Percentiles rank a stretch among this genome's conserved stretches.
Conservation (phyloP, 2,329 filamentous ascomycete species). For the Sodiomyces alkalinus region DNA sequence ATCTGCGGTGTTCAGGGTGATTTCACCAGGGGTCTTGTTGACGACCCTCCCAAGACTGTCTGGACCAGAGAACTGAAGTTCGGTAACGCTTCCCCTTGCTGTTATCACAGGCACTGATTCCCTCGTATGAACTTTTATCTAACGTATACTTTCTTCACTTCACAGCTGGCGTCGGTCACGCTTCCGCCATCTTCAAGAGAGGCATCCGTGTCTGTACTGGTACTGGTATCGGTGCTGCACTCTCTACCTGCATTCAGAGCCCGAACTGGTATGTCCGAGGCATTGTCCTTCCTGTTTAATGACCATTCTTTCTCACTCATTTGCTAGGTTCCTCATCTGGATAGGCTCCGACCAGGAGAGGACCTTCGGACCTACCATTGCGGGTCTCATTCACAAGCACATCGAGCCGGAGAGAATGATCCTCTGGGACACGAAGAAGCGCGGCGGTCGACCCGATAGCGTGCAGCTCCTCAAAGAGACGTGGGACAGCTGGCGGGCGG, state of each 20-base stretch:
- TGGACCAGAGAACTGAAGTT: constrained; percentile 26
- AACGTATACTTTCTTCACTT: constrained; percentile 4
- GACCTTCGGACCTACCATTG: constrained; percentile 23
- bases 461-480: constrained; percentile 22
- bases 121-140: neutral
- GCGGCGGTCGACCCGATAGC: constrained; percentile 21
- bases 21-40: constrained; percentile 21
- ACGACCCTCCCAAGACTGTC: constrained; percentile 21
- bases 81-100: too few species aligned
- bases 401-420: constrained; percentile 25
- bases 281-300: neutral
- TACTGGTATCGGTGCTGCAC: constrained; percentile 23
- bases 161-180: constrained; percentile 23
- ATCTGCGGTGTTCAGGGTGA: constrained; percentile 26
- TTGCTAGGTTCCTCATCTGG: constrained; percentile 23
- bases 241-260: constrained; percentile 25
- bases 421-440: constrained; percentile 25
- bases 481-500: constrained; percentile 21
- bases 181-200: constrained; percentile 25
- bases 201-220: constrained; percentile 25
- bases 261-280: constrained; percentile 15
- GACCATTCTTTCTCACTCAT: constrained; percentile 1
- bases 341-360: constrained; percentile 25
- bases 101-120: too few species aligned
- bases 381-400: constrained; percentile 20